Evolutionary conservation across 129 eudicot genomes (phyloP).

Genomic region (Flaveria trinervia): DNA sequence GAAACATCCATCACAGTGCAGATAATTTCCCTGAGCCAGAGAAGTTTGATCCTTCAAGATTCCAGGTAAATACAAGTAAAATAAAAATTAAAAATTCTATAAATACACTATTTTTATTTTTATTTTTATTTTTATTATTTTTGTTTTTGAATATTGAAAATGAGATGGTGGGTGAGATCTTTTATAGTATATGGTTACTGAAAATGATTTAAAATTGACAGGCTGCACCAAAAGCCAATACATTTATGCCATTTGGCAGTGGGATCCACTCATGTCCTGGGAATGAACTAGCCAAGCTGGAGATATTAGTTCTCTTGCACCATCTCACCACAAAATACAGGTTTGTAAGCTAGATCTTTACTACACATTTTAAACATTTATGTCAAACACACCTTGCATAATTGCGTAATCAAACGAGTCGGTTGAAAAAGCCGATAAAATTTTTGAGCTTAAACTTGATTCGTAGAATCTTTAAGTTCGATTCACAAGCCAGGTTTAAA

Average conservation of each 20-base stretch:
- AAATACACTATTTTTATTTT: neutral
- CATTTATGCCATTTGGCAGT: slow-evolving; percentile 75
- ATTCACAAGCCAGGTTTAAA: too few relatives aligned
- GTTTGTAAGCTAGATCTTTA: slow-evolving; percentile 31
- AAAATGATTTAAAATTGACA: slow-evolving; percentile 35
- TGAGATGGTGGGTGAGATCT: slow-evolving; percentile 22
- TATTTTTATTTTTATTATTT: neutral
- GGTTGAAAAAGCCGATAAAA: too few relatives aligned
- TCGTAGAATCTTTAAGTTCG: too few relatives aligned
- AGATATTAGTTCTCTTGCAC: slow-evolving; percentile 57
- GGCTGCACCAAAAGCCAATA: slow-evolving; percentile 59
- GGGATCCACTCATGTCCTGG: slow-evolving; percentile 78
- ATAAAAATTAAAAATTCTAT: neutral
- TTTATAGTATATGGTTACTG: slow-evolving; percentile 11
- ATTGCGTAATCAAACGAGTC: too few relatives aligned
- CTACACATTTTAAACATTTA: neutral
- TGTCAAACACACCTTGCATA: neutral
- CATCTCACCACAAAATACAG: slow-evolving; percentile 66
- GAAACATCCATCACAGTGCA: slow-evolving; percentile 62
- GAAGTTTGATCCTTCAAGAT: slow-evolving; percentile 57
- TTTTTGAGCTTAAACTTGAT: too few relatives aligned
- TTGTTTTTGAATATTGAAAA: neutral
- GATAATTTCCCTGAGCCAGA: slow-evolving; percentile 54
- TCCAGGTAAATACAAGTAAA: slow-evolving; percentile 43
- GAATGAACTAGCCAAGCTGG: slow-evolving; percentile 67